Conservation (phyloP, 2,329 filamentous ascomycete species). For the Verticillium alfalfae region DNA sequence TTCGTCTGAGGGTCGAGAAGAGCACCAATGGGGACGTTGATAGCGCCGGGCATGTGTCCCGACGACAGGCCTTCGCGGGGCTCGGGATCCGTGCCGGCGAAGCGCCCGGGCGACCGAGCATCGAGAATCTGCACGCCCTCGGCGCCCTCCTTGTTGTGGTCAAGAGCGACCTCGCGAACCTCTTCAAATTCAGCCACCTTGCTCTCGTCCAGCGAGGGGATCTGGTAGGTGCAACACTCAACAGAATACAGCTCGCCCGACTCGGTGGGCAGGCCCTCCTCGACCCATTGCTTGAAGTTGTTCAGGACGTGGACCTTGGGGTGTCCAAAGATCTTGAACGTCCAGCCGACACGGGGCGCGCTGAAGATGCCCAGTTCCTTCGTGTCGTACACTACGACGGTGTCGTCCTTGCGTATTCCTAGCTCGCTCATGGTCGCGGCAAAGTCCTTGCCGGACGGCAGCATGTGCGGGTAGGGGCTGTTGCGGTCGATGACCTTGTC, state of each 20-base stretch:
- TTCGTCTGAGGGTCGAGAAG: conserved; percentile 82
- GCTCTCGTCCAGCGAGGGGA: conserved; percentile 52
- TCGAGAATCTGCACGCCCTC: conserved; percentile 86
- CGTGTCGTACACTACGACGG: conserved; percentile 89
- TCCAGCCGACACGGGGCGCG: conserved; percentile 92
- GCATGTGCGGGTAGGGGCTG: conserved; percentile 94
- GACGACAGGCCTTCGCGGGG: conserved; percentile 80
- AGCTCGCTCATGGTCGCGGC: conserved; percentile 82
- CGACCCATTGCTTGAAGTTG: conserved; percentile 93
- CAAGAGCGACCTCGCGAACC: conserved; percentile 69
- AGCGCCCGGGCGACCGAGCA: conserved; percentile 74
- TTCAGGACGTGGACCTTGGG: conserved; percentile 83
- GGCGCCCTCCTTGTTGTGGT: conserved; percentile 74
- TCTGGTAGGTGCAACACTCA: conserved; percentile 60
- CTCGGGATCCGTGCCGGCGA: conserved; percentile 77
- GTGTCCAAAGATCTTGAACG: conserved; percentile 84
- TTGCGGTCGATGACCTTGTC: conserved; percentile 84
- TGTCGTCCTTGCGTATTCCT: conserved; percentile 82
- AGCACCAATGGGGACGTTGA: conserved; percentile 73
- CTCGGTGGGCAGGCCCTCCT: conserved; percentile 76
- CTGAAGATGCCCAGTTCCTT: conserved; percentile 91
- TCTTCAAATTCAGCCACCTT: conserved; percentile 79
- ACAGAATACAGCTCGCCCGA: conserved; percentile 67
- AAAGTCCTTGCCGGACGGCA: conserved; percentile 76
- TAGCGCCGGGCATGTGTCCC: conserved; percentile 86